Evolutionary conservation across 208 protist species (phyloP), one percentile per base, ranked within the genome.

Genomic region (Lotmaria passim): DNA sequence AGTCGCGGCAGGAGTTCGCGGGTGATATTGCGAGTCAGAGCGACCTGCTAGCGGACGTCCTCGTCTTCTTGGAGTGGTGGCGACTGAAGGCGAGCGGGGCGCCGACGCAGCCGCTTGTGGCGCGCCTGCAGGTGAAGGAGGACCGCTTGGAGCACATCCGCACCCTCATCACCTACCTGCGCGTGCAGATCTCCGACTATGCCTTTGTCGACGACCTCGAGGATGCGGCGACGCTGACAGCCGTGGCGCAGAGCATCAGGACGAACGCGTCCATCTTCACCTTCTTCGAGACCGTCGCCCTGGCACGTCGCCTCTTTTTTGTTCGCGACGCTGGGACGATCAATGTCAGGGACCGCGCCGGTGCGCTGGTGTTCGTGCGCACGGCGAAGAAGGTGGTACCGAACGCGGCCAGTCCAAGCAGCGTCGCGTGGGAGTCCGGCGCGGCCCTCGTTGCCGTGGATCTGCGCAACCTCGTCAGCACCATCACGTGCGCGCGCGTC

Each of bases 121-220:
- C 80, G 38, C 62, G 66, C 58, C 65, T 90, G 51, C 79, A 83
- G 60, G 59, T 90, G 17, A 81, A 86, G 47, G 84, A 89, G 55
- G 71, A 76, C 23, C 83, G 81, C 41, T 63, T 96, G 15, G 67
- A 87, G 53, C 79, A 81, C 34, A 83, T 93, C 38, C 69, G 81
- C 46, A 64, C 41, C 55, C 79, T 96, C 47, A 81, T 93, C 67
- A 65, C 72, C 34, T 85, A 89, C 76, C 79, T 94, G 34, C 76
- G 83, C 38, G 65, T 88, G 62, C 89, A 95, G 69, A 67, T 96
- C 2, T 83, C 80, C 30, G 90, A 96, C 80, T 96, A 96, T 73
- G 75, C 76, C 50, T 94, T 94, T 46, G 51, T 96, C 51, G 86
- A 94, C 55, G 75, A 78, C 51, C 65, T 93, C 50, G 74, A 82